These are phyloP conservation scores for Chalciporus piperatus DNA, from an alignment of 768 basidiomycete genomes.

Conservation along the genomic window DNA sequence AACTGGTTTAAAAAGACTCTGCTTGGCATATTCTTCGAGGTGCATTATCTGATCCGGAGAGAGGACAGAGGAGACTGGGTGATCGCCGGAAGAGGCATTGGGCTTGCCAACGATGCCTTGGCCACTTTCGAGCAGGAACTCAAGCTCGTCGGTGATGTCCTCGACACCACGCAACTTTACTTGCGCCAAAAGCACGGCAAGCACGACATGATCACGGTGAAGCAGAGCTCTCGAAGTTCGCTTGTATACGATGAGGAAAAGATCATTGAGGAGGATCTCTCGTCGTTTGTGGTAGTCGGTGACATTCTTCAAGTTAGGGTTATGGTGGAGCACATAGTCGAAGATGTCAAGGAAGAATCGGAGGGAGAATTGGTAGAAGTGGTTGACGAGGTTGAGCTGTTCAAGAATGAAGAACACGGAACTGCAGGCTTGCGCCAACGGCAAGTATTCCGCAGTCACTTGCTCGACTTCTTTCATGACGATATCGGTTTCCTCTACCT, in stretches of 20 bases:
- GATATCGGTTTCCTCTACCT: conserved; percentile 94
- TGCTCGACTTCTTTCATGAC: conserved; percentile 96
- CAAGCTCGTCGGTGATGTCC: conserved; percentile 80
- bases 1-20: conserved; percentile 77
- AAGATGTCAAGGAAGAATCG: conserved; percentile 99
- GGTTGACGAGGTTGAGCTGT: conserved; percentile 89
- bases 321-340: conserved; percentile 88
- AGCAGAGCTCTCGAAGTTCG: conserved; percentile 89
- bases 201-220: conserved; percentile 86
- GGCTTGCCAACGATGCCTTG: conserved; percentile 52
- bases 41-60: conserved; percentile 67
- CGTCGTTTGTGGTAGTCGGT: conserved; percentile 71
- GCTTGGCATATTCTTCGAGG: conserved; percentile 67
- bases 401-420: conserved; percentile 96
- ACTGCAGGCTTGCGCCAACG: conserved; percentile 93
- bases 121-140: conserved; percentile 89
- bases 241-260: conserved; percentile 86
- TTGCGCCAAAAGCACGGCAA: conserved; percentile 87
- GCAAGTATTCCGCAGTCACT: conserved; percentile 92
- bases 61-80: conserved; percentile 46
- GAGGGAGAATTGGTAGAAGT: conserved; percentile 98
- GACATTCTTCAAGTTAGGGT: conserved; percentile 82
- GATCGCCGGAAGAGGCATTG: conserved; percentile 32
- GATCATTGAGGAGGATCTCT: conserved; percentile 77
- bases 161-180: conserved; percentile 80